Conservation (phyloP, 768 basidiomycete genomes). For the Leccinum pellstonianum region DNA sequence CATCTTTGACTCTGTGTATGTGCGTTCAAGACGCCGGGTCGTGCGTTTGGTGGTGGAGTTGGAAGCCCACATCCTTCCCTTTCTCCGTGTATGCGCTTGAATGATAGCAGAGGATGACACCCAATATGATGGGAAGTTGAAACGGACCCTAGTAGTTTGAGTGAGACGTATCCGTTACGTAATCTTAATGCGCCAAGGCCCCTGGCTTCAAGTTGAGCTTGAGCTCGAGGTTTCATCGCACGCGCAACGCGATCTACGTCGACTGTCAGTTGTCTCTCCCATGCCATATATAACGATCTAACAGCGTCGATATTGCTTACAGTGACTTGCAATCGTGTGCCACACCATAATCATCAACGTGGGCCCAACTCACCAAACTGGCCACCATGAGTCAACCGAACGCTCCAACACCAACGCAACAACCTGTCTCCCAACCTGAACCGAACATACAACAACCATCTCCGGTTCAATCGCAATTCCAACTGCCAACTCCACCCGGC, state of each 20-base stretch:
- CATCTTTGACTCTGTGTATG: not conserved
- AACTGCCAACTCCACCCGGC: conserved; percentile 3
- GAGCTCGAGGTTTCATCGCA: not conserved
- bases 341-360: not conserved
- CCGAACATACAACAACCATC: conserved; percentile 15
- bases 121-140: no score
- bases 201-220: not conserved
- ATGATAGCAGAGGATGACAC: no score
- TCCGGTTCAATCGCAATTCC: conserved; percentile 11
- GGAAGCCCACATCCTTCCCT: not conserved
- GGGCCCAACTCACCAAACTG: not conserved
- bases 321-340: not conserved
- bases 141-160: no score
- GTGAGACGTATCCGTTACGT: not conserved
- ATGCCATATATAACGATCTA: not conserved
- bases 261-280: conserved; percentile 7
- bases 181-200: not conserved
- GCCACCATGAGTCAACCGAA: conserved; percentile 26
- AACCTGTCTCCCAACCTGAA: conserved; percentile 15
- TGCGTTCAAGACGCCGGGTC: not conserved
- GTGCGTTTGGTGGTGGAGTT: not conserved
- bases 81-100: no score
- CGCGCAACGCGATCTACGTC: conserved; percentile 5
- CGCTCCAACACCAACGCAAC: conserved; percentile 26
- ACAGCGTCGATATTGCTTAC: not conserved